Base-by-base conservation (phyloP, 1,284 basidiomycete species). In the Puccinia coronata region DNA sequence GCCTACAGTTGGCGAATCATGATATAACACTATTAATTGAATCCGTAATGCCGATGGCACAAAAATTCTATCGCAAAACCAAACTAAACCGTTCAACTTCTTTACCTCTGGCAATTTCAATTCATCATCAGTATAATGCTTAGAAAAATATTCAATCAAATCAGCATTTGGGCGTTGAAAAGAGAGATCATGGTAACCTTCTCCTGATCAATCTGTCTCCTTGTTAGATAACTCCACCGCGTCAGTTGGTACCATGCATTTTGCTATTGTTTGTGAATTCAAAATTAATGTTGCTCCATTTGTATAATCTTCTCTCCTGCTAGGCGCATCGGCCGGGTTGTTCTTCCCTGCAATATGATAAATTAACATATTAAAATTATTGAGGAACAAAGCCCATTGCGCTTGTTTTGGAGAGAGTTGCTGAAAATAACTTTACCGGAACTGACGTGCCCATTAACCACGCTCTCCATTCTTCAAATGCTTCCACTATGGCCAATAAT, bases 341-440 rank as follows among this genome's bases (percentile, higher is more conserved):
- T 49, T 47, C 14, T 14, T 25, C 14, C 67, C 67, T 28, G 12
- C 8, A 25, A 70, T 28, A 28, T 70, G 43, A 28, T 47, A 43
- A 25, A 70, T 70, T 20, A 31, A 3, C 25, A 70, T 31, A 31
- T 70, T 49, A 28, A 70, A 70, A 49, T 31, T 47, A 25, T 39
- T 12, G 6, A 67, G 9, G 14, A 67, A 39, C 4, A 25, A 67
- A 41, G 65, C 65, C 65, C 65, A 67, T 41, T 23, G 8, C 2
- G 65, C 65, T 43, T 67, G 65, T n/a, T 39, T 67, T 67, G 65
- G 65, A 2, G 65, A 39, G 9, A 67, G 36, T 14, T 41, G 18
- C 20, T 6, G 65, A 67, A 67, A 9, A 67, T 8, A 67, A 8
- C 39, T 43, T 67, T 5, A 67, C 39, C 43, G 65, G 36, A 34